Base-by-base conservation (phyloP, 2,329 filamentous ascomycete species). In the Alternaria panax region DNA sequence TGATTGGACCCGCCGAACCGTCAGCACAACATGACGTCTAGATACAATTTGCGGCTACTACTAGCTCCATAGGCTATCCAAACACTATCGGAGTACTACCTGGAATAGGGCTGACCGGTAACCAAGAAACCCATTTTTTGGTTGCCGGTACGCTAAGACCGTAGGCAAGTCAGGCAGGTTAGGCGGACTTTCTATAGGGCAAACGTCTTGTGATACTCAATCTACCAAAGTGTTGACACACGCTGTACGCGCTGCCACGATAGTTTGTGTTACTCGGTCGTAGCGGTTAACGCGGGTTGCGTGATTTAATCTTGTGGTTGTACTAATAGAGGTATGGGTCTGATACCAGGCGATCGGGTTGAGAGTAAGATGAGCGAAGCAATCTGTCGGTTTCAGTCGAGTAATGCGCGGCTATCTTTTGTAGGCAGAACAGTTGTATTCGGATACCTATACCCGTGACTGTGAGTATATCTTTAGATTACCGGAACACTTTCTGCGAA, bases 11-110 rank as follows among this genome's bases (percentile, higher is more conserved):
- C 28, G 45, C 18, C 8, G 28, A 34, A 22, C 20, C 9, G 20
- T 48, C 28, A 48, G 45, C 45, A 24, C 32, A 32, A 48, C 45
- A 48, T 48, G 45, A 48, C 45, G 30, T 48, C 45, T 48, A 36
- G 45, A 48, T 48, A 48, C 30, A 48, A 48, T 48, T 48, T 36
- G 45, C 45, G 45, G 20, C 45, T 36, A 48, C 22, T 22, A 18
- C 30, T 48, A 48, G 45, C 30, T 24, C 20, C 7, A 48, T 24
- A 24, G 5, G 24, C 45, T 34, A 48, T n/a, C 14, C 14, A 36
- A 24, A 24, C 22, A 34, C 30, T 48, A 48, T 16, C 45, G 45
- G 45, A 48, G 45, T 48, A 48, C 45, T 36, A 34, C 30, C 45
- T 48, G 14, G 36, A 28, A 48, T 25, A 36, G 45, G 45, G 45